Evolutionary conservation across 352 stramenopile genomes (phyloP).

Genomic region (Globisporangium barbulae): DNA sequence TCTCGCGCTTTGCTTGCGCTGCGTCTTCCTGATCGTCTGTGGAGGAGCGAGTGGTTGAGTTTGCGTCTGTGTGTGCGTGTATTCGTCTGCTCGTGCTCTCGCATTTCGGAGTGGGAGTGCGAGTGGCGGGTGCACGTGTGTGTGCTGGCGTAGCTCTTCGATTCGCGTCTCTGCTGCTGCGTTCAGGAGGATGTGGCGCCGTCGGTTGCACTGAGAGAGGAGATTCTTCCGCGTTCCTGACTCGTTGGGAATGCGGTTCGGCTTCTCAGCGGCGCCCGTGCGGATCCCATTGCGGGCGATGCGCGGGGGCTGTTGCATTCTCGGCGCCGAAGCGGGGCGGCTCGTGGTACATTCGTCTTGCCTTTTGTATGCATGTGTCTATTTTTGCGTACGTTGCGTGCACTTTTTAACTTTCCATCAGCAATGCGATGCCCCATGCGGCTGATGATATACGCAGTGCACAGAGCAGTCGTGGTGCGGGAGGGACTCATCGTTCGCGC

Average conservation of each 20-base stretch:
- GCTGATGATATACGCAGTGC: conserved; percentile 83
- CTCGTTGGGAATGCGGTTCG: conserved; percentile 6
- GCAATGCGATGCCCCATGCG: conserved; percentile 32
- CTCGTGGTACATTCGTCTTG: conserved; percentile 27
- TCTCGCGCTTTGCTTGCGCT: conserved; percentile 26
- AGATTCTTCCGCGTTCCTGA: conserved; percentile 11
- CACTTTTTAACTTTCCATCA: conserved; percentile 79
- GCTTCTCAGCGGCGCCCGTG: conserved; percentile 33
- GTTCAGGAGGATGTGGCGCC: not conserved
- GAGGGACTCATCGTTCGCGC: conserved; percentile 25
- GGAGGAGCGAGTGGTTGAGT: conserved; percentile 4
- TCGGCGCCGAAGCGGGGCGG: conserved; percentile 38
- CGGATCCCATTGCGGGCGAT: conserved; percentile 46
- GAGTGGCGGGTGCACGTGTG: not conserved
- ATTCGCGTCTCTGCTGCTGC: not conserved
- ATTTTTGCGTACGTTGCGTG: conserved; percentile 13
- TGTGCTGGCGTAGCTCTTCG: not conserved
- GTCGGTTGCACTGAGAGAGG: conserved; percentile 26
- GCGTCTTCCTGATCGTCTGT: conserved; percentile 14
- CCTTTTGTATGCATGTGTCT: conserved; percentile 5
- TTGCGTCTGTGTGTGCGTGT: not conserved
- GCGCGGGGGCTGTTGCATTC: conserved; percentile 32
- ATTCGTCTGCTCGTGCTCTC: not conserved
- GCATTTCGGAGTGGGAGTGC: not conserved
- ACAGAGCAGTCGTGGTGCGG: conserved; percentile 48